These are phyloP conservation scores for Cylindrotheca closterium DNA, from an alignment of 108 stramenopile species.

Conservation along the genomic window DNA sequence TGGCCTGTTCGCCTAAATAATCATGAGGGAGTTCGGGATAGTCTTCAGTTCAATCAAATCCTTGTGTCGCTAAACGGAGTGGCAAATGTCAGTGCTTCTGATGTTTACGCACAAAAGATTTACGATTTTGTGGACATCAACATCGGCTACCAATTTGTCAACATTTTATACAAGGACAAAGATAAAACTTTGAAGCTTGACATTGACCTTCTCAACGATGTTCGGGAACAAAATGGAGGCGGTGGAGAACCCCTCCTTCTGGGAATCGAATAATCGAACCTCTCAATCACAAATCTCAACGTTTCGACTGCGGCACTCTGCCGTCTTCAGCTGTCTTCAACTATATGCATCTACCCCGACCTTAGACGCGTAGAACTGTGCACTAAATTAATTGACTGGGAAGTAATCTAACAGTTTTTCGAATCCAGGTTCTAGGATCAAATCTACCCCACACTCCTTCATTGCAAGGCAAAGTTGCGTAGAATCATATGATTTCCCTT, in stretches of 20 bases:
- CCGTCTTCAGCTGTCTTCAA: not conserved
- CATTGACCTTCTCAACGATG: conserved; percentile 60
- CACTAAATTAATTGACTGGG: conserved; percentile 9
- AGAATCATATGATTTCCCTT: conserved; percentile 34
- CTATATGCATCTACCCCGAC: not conserved
- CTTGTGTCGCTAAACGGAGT: conserved; percentile 70
- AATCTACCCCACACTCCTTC: conserved; percentile 62
- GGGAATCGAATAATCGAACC: not conserved
- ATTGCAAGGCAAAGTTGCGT: conserved; percentile 45
- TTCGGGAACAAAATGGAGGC: conserved; percentile 55
- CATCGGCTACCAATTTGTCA: conserved; percentile 78
- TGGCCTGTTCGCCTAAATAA: conserved; percentile 70
- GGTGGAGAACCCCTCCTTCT: conserved; percentile 44
- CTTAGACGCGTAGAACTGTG: not conserved
- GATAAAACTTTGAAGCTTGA: conserved; percentile 50
- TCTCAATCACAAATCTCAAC: not conserved
- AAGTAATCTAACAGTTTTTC: conserved; percentile 53
- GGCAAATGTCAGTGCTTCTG: conserved; percentile 59
- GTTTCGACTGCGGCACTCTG: not conserved
- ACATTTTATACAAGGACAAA: conserved; percentile 42
- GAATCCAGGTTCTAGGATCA: conserved; percentile 66
- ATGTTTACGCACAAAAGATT: conserved; percentile 82
- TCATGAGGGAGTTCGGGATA: conserved; percentile 44
- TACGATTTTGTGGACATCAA: conserved; percentile 74
- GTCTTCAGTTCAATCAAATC: conserved; percentile 73